These are phyloP conservation scores for Russula emetica DNA, from an alignment of 768 basidiomycete genomes.

Conservation along the genomic window DNA sequence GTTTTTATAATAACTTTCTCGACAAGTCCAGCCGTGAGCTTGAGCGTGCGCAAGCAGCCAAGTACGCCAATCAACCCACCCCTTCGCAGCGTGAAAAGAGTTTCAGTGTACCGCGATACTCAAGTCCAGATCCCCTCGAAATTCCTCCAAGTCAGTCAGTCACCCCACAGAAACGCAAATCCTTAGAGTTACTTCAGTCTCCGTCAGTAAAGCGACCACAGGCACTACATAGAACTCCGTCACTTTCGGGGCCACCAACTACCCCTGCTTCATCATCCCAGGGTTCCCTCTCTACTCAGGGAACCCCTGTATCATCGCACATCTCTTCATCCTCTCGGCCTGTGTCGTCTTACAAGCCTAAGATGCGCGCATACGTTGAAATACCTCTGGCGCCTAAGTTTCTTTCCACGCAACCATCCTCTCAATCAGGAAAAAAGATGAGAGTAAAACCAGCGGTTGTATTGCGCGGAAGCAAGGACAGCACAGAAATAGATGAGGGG, in stretches of 20 bases:
- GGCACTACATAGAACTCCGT: conserved; percentile 28
- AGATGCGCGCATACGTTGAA: conserved; percentile 33
- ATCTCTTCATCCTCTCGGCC: conserved; percentile 5
- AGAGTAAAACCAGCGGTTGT: conserved; percentile 7
- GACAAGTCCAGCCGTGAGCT: conserved; percentile 49
- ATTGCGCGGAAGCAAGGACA: conserved; percentile 18
- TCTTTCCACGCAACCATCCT: conserved; percentile 18
- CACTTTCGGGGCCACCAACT: conserved; percentile 18
- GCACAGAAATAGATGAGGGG: conserved; percentile 25
- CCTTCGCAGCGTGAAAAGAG: conserved; percentile 29
- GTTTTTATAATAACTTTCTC: conserved; percentile 66
- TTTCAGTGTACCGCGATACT: conserved; percentile 33
- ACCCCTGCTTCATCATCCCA: conserved; percentile 25
- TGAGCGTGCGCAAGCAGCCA: conserved; percentile 32
- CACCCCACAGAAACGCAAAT: conserved; percentile 72
- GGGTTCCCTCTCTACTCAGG: conserved; percentile 14
- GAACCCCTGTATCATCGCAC: conserved; percentile 10
- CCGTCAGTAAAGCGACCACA: conserved; percentile 61
- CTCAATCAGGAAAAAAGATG: conserved; percentile 26
- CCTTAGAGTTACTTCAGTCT: conserved; percentile 52
- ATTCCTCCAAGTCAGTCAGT: conserved; percentile 31
- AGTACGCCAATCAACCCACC: conserved; percentile 25
- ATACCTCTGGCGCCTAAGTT: conserved; percentile 32
- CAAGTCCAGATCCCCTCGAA: conserved; percentile 31
- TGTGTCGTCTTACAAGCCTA: conserved; percentile 27